Evolutionary conservation across 495 filamentous ascomycete genomes (phyloP), one percentile per base, ranked within the genome.

Genomic region (Podospora pseudocomata): DNA sequence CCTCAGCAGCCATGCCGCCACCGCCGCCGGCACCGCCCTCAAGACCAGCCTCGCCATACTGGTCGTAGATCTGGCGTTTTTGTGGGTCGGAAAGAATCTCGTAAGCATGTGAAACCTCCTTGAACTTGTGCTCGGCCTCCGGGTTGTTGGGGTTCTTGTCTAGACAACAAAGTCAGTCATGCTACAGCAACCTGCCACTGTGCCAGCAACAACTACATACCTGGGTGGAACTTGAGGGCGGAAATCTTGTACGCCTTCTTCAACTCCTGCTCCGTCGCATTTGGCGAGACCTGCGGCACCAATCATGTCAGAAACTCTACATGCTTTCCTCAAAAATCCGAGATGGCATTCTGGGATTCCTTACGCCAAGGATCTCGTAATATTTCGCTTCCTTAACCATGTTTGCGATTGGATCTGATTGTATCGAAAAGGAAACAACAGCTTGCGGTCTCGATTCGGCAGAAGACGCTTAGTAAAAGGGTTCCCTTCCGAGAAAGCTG

Each of bases 121-220:
- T 97, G 88, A 99, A 98, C 79, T 97, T 98, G 63, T 97, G 92
- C 64, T 93, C 92, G 57, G 95, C 92, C 28, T 92, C 91, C 55
- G 94, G 93, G 83, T 94, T 94, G 82, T 95, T 88, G 59, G 89
- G 87, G 79, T 98, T 98, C 86, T 99, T 99, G 82, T 99, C 95
- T 96, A 72, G 64, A 19, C 49, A 72, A 64, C 53, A 56, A 56
- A 55, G 74, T 59, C 13, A 65, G 55, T 23, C 57, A 18, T 18
- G 6, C 30, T 54, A 30, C 18, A 28, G 11, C 16, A 4, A 4
- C 20, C 20, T 64, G 56, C 32, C 23, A n/a, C 58, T 4, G 16
- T 20, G 56, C 28, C 15, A 60, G 18, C 16, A 30, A 65, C 80
- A 64, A 70, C 23, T 23, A 23, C 80, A 57, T 88, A 96, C 93